Evolutionary conservation across 2,329 filamentous ascomycete species (phyloP).

Genomic region (Chaetomium sp.): DNA sequence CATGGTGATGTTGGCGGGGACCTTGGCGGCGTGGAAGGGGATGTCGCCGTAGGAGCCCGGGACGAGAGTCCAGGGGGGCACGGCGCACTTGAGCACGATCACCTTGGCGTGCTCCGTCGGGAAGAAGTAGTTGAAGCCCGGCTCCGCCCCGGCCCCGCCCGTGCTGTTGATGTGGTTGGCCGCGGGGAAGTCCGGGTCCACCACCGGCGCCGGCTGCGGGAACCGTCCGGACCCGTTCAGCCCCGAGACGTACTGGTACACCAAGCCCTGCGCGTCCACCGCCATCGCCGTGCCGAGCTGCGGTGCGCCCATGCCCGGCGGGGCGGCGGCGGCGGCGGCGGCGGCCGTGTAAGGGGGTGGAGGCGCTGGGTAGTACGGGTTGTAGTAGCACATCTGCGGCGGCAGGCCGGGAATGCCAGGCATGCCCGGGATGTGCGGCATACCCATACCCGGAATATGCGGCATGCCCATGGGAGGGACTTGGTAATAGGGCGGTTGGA

Average conservation of each 20-base stretch:
- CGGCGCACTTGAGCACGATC: slow-evolving; percentile 55
- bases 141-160: slow-evolving; percentile 60
- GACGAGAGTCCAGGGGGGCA: slow-evolving; percentile 57
- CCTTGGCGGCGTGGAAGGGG: slow-evolving; percentile 53
- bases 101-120: slow-evolving; percentile 59
- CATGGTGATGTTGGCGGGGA: slow-evolving; percentile 56
- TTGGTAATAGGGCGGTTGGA: slow-evolving; percentile 8
- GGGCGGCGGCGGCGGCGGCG: background rate
- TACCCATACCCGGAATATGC: background rate
- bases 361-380: background rate
- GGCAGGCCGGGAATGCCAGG: background rate
- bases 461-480: background rate
- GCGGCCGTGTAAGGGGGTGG: slow-evolving; percentile 7
- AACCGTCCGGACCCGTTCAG: slow-evolving; percentile 42
- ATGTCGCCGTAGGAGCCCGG: slow-evolving; percentile 43
- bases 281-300: slow-evolving; percentile 9
- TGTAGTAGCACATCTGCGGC: background rate
- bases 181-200: slow-evolving; percentile 52
- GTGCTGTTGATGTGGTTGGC: slow-evolving; percentile 59
- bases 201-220: slow-evolving; percentile 47
- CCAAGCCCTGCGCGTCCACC: slow-evolving; percentile 2
- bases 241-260: slow-evolving; percentile 32
- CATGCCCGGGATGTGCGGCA: background rate
- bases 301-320: background rate
- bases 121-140: slow-evolving; percentile 66